Conservation (phyloP, 2,329 filamentous ascomycete species). For the Cephalotrichum gorgonifer region DNA sequence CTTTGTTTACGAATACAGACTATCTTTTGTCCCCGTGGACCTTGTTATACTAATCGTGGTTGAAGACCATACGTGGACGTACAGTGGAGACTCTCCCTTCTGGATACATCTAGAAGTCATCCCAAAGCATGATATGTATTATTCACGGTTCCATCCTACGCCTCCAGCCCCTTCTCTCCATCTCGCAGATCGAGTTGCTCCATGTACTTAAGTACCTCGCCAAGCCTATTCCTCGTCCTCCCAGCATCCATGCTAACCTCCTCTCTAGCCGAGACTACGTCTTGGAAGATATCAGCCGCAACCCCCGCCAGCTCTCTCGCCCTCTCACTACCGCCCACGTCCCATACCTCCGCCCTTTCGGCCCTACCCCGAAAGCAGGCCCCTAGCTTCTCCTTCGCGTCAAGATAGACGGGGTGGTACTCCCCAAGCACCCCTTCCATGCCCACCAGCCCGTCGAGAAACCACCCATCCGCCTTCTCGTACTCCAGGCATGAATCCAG, state of each 20-base stretch:
- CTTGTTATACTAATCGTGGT: no score
- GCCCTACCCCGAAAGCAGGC: background rate
- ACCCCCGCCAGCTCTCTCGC: background rate
- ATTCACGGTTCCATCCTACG: no score
- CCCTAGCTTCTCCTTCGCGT: conserved; percentile 1
- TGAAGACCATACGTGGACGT: no score
- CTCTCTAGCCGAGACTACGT: background rate
- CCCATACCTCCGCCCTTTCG: background rate
- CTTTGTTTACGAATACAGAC: background rate
- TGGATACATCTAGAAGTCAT: no score
- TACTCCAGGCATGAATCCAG: background rate
- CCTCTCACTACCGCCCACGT: background rate
- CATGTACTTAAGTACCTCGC: background rate
- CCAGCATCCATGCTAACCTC: conserved; percentile 1
- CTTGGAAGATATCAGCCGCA: background rate
- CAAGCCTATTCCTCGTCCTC: background rate
- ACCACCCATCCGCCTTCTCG: background rate
- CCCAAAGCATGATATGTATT: no score
- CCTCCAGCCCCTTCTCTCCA: no score
- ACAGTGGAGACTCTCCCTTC: no score
- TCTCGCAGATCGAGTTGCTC: background rate
- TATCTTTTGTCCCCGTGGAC: no score
- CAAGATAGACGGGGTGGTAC: background rate
- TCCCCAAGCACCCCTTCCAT: conserved; percentile 3
- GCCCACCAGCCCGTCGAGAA: background rate